Percentiles rank a stretch among this genome's conserved stretches.
phyloP scores from a whole-genome alignment of 768 basidiomycete species.

The Nevesoporus exiguus region DNA sequence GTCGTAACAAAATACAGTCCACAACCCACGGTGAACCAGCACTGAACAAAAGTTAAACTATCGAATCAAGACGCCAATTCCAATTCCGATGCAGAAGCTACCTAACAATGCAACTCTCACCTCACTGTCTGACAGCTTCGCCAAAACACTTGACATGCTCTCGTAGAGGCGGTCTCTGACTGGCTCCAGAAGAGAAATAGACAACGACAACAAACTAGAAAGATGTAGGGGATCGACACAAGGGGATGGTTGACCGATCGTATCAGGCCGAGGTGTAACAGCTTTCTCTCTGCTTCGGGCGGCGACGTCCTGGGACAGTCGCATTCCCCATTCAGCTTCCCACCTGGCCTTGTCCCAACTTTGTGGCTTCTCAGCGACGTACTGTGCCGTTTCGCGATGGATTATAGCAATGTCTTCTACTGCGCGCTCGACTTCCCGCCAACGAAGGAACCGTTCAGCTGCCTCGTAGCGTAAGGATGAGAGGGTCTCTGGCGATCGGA shows the following conservation, averaged over 20 bases:
- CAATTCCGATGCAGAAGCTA: constrained; percentile 44
- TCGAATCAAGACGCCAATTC: constrained; percentile 38
- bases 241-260: constrained; percentile 18
- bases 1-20: not conserved
- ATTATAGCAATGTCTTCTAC: constrained; percentile 41
- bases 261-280: constrained; percentile 18
- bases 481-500: constrained; percentile 62
- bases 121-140: constrained; percentile 25
- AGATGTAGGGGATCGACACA: constrained; percentile 64
- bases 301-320: constrained; percentile 62
- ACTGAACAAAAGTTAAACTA: constrained; percentile 10
- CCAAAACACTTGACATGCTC: constrained; percentile 20
- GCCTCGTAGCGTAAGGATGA: constrained; percentile 58
- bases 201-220: constrained; percentile 58
- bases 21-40: not conserved
- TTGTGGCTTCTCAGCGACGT: constrained; percentile 21
- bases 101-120: constrained; percentile 36
- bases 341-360: constrained; percentile 61
- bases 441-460: constrained; percentile 64
- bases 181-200: constrained; percentile 57
- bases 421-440: constrained; percentile 66
- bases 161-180: constrained; percentile 28
- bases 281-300: constrained; percentile 42
- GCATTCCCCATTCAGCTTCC: constrained; percentile 63
- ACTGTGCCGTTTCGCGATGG: constrained; percentile 24